phyloP scores from a whole-genome alignment of 75 land plant genomes.

The Cupressus sempervirens region DNA sequence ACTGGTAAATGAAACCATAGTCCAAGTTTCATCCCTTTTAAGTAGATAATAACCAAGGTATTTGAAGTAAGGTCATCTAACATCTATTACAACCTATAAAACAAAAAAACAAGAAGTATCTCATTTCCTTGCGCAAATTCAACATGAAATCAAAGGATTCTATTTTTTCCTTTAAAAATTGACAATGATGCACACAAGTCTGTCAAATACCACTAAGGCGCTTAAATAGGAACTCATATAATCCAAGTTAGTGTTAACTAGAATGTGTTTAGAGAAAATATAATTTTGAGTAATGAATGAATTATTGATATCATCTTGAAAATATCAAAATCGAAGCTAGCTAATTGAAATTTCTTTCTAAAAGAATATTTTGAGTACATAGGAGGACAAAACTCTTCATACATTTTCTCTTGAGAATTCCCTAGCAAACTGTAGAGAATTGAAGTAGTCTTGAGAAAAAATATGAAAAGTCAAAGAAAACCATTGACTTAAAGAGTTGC shows the following conservation, averaged over 20 bases:
- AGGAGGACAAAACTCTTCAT: too few relatives aligned
- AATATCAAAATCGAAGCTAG: neutral
- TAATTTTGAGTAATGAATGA: neutral
- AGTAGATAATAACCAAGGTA: neutral
- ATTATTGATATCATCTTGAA: neutral
- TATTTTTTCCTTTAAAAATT: neutral
- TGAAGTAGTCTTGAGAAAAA: too few relatives aligned
- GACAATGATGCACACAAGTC: neutral
- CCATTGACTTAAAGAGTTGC: too few relatives aligned
- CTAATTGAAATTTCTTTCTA: neutral
- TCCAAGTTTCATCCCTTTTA: neutral
- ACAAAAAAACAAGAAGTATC: neutral
- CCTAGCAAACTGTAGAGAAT: too few relatives aligned
- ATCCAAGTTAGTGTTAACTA: neutral
- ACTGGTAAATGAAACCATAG: neutral
- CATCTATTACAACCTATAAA: neutral
- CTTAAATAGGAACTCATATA: neutral
- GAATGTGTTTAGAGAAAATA: neutral
- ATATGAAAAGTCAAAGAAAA: too few relatives aligned
- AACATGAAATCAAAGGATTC: neutral
- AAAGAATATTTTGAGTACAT: constrained; percentile 22
- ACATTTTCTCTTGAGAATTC: too few relatives aligned
- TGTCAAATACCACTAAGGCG: neutral
- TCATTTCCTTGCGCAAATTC: neutral
- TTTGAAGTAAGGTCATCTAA: neutral